phyloP scores from a whole-genome alignment of 1,139 yeast species.

The Kodamaea ohmeri region DNA sequence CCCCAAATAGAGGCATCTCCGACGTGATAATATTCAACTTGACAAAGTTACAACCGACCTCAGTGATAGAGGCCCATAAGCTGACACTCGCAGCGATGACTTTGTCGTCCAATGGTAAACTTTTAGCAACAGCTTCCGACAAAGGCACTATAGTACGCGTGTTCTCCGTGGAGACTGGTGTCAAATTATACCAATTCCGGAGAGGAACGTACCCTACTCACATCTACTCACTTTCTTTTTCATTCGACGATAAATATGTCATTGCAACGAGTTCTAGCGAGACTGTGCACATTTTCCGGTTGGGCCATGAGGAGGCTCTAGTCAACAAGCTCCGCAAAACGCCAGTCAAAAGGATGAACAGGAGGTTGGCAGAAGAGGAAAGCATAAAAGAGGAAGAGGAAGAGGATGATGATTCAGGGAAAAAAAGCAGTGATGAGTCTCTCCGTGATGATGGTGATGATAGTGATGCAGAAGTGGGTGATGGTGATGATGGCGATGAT shows the following conservation, averaged over 20 bases:
- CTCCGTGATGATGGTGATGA: constrained; percentile 25
- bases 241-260: constrained; percentile 68
- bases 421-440: constrained; percentile 23
- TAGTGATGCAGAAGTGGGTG: constrained; percentile 34
- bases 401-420: constrained; percentile 26
- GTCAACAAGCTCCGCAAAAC: constrained; percentile 32
- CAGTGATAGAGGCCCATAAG: constrained; percentile 92
- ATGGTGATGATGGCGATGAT: constrained; percentile 29
- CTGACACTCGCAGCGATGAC: constrained; percentile 78
- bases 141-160: constrained; percentile 92
- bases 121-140: constrained; percentile 91
- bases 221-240: constrained; percentile 80
- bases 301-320: constrained; percentile 59
- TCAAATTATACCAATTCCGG: constrained; percentile 82
- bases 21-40: constrained; percentile 88
- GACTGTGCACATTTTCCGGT: constrained; percentile 85
- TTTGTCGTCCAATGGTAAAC: constrained; percentile 74
- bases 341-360: constrained; percentile 11
- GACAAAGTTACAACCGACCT: constrained; percentile 71
- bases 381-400: constrained; percentile 37
- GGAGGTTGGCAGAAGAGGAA: constrained; percentile 22
- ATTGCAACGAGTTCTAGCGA: constrained; percentile 89
- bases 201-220: constrained; percentile 92
- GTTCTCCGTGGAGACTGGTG: constrained; percentile 80
- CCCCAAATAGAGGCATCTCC: constrained; percentile 58